Percentiles rank a stretch among this genome's conserved stretches.
These are phyloP conservation scores for Lipomyces sp. DNA, from an alignment of 805 yeast species.

Conservation along the genomic window DNA sequence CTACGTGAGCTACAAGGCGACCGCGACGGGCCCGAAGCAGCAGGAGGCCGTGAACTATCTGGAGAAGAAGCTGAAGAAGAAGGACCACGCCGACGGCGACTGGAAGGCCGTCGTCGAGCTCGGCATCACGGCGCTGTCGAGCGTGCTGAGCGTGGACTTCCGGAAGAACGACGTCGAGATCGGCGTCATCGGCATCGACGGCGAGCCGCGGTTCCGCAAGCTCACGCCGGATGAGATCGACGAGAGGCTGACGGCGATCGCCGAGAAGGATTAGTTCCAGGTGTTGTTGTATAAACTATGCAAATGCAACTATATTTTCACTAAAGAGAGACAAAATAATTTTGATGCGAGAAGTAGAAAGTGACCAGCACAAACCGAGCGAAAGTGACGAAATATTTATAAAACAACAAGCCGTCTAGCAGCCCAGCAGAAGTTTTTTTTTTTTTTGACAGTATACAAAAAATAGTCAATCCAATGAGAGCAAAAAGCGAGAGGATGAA, in stretches of 20 bases:
- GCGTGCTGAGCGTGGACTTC: constrained; percentile 87
- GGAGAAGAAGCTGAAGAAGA: constrained; percentile 84
- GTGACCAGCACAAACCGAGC: too few relatives aligned
- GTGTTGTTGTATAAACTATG: too few relatives aligned
- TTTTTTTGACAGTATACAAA: too few relatives aligned
- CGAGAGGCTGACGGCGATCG: constrained; percentile 88
- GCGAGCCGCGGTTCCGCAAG: constrained; percentile 52
- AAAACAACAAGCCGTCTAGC: too few relatives aligned
- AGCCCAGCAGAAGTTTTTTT: too few relatives aligned
- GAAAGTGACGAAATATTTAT: too few relatives aligned
- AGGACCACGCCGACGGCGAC: constrained; percentile 66
- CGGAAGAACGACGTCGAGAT: constrained; percentile 90
- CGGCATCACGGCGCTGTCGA: constrained; percentile 81
- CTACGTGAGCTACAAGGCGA: constrained; percentile 84
- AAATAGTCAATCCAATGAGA: too few relatives aligned
- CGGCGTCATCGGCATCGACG: constrained; percentile 64
- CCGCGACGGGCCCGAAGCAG: constrained; percentile 95
- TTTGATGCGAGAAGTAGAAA: not conserved
- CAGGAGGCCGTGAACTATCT: constrained; percentile 88
- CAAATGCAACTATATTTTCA: not conserved
- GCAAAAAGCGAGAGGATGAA: too few relatives aligned
- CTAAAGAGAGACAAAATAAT: not conserved
- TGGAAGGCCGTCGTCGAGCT: constrained; percentile 88
- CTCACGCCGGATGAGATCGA: constrained; percentile 86
- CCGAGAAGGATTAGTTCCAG: constrained; percentile 69